Evolutionary conservation across 1,284 basidiomycete genomes (phyloP), one percentile per base, ranked within the genome.

Genomic region (Cutaneotrichosporon sp.): DNA sequence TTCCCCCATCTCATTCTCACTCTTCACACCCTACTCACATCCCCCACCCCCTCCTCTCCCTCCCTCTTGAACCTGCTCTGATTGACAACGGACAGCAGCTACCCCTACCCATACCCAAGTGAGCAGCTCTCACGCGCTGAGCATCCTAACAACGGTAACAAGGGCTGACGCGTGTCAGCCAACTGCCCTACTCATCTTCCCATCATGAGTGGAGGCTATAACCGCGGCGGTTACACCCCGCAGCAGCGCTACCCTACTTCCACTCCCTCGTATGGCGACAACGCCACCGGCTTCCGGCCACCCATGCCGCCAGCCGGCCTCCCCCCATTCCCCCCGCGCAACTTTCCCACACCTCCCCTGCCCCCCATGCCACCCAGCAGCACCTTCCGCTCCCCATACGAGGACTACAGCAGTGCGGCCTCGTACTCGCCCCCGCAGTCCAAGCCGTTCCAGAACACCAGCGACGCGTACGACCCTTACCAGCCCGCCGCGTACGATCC

Each of bases 391-490:
- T 66, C 65, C 8, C 62, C 65, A 3, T 63, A 66, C 31, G 64
- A 66, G 20, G 64, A 63, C 22, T 66, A 66, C 60, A 53, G 43
- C 18, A 54, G 45, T 47, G 46, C 22, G 14, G 51, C 64, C 8
- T 62, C 59, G 25, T 67, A 69, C 54, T 63, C 67, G 14, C 67
- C 66, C 25, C 60, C 60, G 24, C 55, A 43, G 33, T 55, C 47
- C 10, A 24, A 56, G 43, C 33, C 31, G 54, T 55, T 46, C 22
- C 57, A 69, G 36, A 63, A 65, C 4, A 9, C 29, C 38, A 59
- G 62, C 33, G 72, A 73, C 16, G 65, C 63, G 4, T 77, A 77
- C 60, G 75, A 77, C 62, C 75, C 75, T 5, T 74, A 77, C 47
- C 70, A 69, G 49, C 72, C 75, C 0, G 57, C 54, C 20, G 64